These are phyloP conservation scores for Nephelium lappaceum DNA, from an alignment of 345 rosid genomes.

Conservation along the genomic window DNA sequence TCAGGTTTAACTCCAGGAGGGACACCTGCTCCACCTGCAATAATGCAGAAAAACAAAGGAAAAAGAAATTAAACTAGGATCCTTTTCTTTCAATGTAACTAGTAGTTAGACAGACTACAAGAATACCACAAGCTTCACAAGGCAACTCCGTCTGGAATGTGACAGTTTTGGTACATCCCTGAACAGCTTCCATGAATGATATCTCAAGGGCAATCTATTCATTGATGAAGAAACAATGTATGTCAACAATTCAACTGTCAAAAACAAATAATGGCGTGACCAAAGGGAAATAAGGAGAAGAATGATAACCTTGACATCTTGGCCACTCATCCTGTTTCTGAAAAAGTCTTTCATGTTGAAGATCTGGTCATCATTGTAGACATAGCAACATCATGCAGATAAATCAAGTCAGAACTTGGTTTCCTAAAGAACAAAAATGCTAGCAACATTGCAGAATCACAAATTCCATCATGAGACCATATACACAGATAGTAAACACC, in stretches of 20 bases:
- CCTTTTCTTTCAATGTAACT: not conserved
- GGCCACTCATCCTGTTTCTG: slow-evolving; percentile 72
- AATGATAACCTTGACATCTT: slow-evolving; percentile 82
- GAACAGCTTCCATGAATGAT: slow-evolving; percentile 99
- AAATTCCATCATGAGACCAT: not conserved
- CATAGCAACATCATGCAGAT: slow-evolving; percentile 15
- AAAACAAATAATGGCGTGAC: slow-evolving; percentile 9
- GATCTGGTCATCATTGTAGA: slow-evolving; percentile 46
- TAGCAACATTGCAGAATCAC: not conserved
- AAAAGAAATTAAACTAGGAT: slow-evolving; percentile 5
- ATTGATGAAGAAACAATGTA: slow-evolving; percentile 26
- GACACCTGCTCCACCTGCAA: slow-evolving; percentile 89
- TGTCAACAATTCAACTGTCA: slow-evolving; percentile 15
- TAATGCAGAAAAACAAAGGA: slow-evolving; percentile 13
- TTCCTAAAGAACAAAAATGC: slow-evolving; percentile 1
- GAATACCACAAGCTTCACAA: slow-evolving; percentile 92
- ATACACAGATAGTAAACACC: not conserved
- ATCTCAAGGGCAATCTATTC: slow-evolving; percentile 74
- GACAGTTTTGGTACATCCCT: slow-evolving; percentile 86
- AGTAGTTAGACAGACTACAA: slow-evolving; percentile 4
- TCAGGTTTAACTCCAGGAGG: slow-evolving; percentile 98
- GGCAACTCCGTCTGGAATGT: slow-evolving; percentile 79
- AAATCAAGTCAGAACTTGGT: slow-evolving; percentile 6
- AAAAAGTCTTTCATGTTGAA: slow-evolving; percentile 48
- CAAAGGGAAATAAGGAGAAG: slow-evolving; percentile 11